A percentile compares a stretch with the other conserved stretches of the same genome.
phyloP scores from a whole-genome alignment of 257 asterid species.

The Linderniella brevidens region DNA sequence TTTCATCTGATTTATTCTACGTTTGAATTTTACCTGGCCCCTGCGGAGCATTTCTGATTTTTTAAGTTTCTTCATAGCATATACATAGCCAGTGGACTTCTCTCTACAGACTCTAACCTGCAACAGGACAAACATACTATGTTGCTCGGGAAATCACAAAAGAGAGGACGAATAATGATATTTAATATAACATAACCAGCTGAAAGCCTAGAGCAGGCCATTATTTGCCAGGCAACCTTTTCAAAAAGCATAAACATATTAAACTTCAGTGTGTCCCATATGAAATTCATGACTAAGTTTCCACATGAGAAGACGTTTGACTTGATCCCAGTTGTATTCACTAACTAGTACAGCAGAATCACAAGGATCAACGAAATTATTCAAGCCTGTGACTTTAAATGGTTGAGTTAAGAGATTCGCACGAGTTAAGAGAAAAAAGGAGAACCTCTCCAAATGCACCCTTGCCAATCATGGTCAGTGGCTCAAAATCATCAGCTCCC shows the following conservation, averaged over 20 bases:
- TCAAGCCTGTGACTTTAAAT: too few relatives aligned
- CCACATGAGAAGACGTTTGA: too few relatives aligned
- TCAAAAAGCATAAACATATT: too few relatives aligned
- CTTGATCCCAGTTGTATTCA: too few relatives aligned
- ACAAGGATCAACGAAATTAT: too few relatives aligned
- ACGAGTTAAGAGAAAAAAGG: constrained; percentile 10
- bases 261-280: too few relatives aligned
- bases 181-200: neutral
- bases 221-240: too few relatives aligned
- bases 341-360: too few relatives aligned
- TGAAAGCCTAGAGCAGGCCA: neutral
- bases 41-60: constrained; percentile 98
- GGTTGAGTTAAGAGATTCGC: too few relatives aligned
- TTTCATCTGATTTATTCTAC: constrained; percentile 6
- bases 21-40: constrained; percentile 58
- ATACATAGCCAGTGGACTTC: constrained; percentile 77
- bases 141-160: too few relatives aligned
- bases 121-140: constrained; percentile 1
- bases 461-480: constrained; percentile 85
- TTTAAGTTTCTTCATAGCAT: constrained; percentile 96
- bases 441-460: constrained; percentile 96
- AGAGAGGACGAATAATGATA: neutral
- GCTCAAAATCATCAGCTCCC: constrained; percentile 97
- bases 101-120: constrained; percentile 93
- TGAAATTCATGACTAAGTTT: too few relatives aligned